Base-by-base conservation (phyloP, 2,329 filamentous ascomycete species). In the Myriosclerotinia duriaeana region DNA sequence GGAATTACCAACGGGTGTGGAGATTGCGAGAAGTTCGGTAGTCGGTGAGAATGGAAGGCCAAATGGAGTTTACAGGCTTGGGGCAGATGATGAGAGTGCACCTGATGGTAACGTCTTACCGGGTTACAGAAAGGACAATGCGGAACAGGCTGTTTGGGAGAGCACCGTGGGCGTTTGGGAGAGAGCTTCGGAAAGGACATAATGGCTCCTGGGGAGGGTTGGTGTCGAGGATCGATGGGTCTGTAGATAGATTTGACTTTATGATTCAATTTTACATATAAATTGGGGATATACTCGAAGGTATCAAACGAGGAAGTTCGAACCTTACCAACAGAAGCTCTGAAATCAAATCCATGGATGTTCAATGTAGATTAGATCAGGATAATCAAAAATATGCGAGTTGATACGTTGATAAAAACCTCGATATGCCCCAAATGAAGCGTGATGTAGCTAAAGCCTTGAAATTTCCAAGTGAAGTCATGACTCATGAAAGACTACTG, bases 41-140 rank as follows among this genome's bases (percentile, higher is more conserved):
- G 34, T 59, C 5, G 74, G 76, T 6, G 73, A 72, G 3, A 75
- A 79, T 48, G 77, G 77, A 7, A 68, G 72, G 48, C 77, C 77
- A 1, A 78, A 78, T 64, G 79, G 80, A 7, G 76, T 79, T 15
- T 81, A 80, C 71, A 77, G 77, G 38, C 71, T 80, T 5, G 71
- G 71, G 38, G 69, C 72, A 12, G 69, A 77, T 9, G 77, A 77
- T 50, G 78, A 79, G 44, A 72, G 69, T 54, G 72, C 69, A 7
- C 67, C 69, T 3, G 66, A 71, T 15, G 72, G 74, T 52, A 70
- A 74, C 50, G 64, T 75, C 3, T 67, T 80, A 46, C 66, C 65
- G 6, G 54, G 56, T 2, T 70, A 77, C 62, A 72, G 74, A 40
- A 58, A 71, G 5, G 71, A 77, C 20, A 74, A 76, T 22, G 72